These are phyloP conservation scores for Trametes villosa DNA, from an alignment of 768 basidiomycete genomes.

Conservation along the genomic window DNA sequence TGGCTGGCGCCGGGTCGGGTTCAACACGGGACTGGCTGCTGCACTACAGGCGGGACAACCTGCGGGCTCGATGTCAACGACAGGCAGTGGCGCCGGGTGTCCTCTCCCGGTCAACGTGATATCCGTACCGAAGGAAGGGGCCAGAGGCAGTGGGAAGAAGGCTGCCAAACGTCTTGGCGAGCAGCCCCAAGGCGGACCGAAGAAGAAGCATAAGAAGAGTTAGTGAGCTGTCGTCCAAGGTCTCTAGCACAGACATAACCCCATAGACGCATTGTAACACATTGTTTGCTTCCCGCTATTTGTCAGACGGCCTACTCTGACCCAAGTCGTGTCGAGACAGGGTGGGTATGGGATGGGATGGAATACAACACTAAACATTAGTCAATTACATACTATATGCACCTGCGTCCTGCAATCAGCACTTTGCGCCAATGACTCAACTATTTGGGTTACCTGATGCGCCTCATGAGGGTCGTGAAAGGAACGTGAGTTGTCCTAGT, in stretches of 20 bases:
- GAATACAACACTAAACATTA: not conserved
- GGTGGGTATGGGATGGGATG: too few species aligned
- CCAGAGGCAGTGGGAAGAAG: not conserved
- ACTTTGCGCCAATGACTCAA: too few species aligned
- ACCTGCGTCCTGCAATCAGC: too few species aligned
- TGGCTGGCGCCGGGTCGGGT: conserved; percentile 17
- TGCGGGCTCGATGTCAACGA: not conserved
- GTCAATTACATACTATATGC: not conserved
- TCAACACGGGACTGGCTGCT: conserved; percentile 4
- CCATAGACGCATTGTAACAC: too few species aligned
- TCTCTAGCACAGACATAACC: too few species aligned
- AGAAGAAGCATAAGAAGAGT: not conserved
- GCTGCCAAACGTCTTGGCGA: not conserved
- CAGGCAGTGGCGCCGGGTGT: not conserved
- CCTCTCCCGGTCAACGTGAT: not conserved
- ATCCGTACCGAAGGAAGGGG: not conserved
- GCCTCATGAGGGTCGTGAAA: conserved; percentile 6
- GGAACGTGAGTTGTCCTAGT: too few species aligned
- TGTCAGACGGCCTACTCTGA: too few species aligned
- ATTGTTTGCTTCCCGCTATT: too few species aligned
- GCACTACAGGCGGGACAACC: not conserved
- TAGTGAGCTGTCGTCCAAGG: not conserved
- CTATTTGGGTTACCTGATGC: not conserved
- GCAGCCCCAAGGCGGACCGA: not conserved
- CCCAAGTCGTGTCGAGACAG: too few species aligned